These are phyloP conservation scores for Limnanthes douglasii DNA, from an alignment of 345 rosid genomes.

Conservation along the genomic window DNA sequence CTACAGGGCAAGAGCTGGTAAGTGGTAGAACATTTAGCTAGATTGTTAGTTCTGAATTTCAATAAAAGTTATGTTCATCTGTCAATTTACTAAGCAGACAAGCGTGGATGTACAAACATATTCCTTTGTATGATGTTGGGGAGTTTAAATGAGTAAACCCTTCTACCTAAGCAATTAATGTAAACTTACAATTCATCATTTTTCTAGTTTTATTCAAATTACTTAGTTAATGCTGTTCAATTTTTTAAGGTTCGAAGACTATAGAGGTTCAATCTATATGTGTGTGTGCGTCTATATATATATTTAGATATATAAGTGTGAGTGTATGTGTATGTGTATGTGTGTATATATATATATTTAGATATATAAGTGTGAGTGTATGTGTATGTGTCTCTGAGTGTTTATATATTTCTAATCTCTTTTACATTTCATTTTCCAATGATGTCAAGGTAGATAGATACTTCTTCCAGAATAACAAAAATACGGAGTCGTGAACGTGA, in stretches of 20 bases:
- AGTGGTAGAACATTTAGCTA: constrained; percentile 2
- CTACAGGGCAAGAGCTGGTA: constrained; percentile 99
- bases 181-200: neutral
- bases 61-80: too few species aligned
- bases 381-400: too few species aligned
- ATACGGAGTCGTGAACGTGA: constrained; percentile 80
- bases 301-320: too few species aligned
- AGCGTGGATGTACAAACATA: too few species aligned
- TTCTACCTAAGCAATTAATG: neutral
- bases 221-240: neutral
- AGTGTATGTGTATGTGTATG: too few species aligned
- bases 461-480: constrained; percentile 92
- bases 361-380: too few species aligned
- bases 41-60: constrained; percentile 4
- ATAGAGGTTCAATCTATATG: neutral
- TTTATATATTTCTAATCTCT: too few species aligned
- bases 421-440: constrained; percentile 14
- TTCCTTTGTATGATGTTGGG: too few species aligned
- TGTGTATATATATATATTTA: too few species aligned
- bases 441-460: constrained; percentile 84
- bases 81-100: too few species aligned
- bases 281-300: neutral
- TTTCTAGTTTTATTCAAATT: neutral
- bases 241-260: neutral
- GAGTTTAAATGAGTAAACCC: too few species aligned